Evolutionary conservation across 2,329 filamentous ascomycete species (phyloP), one percentile per base, ranked within the genome.

Genomic region (Hypoxylon sp.): DNA sequence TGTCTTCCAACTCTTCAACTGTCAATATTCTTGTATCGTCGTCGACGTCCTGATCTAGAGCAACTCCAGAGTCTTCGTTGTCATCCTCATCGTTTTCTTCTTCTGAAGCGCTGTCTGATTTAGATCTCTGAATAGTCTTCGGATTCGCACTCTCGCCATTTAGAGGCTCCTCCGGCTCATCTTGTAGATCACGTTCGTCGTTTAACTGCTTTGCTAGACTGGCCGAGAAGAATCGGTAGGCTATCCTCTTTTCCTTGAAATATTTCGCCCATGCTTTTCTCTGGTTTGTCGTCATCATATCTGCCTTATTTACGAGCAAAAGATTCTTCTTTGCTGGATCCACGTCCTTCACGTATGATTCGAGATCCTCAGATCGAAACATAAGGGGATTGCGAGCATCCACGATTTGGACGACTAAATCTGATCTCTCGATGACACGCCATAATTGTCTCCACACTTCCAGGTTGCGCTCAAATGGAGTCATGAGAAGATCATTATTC

Each of bases 381-480:
- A 98, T 87, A 17, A 99, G 84, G 2, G 96, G 96, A 80, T 98
- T 98, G 76, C 96, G 87, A 8, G 97, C 96, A 83, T 99, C 96
- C 59, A 99, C 96, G 83, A 99, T 99, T 84, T 99, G 96, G 37
- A 99, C 96, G 3, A 99, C 89, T 44, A 99, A 84, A 80, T 99
- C 96, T 14, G 94, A 98, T 68, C 96, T 87, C 84, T 99, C 96
- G 75, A 99, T 98, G 65, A 99, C 96, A 82, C 96, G 90, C 96
- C 96, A 99, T 74, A 99, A 79, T 81, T 99, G 96, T 78, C 96
- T 90, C 96, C 96, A 99, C 29, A 99, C 96, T 78, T 99, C 97
- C 69, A 99, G 78, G 78, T 99, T 99, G 66, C 96, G 89, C 85
- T 99, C 96, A 77, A 99, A 99, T 0, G 96, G 96, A 0, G 96